Base-by-base conservation (phyloP, 345 rosid species). In the Combretum micranthum region DNA sequence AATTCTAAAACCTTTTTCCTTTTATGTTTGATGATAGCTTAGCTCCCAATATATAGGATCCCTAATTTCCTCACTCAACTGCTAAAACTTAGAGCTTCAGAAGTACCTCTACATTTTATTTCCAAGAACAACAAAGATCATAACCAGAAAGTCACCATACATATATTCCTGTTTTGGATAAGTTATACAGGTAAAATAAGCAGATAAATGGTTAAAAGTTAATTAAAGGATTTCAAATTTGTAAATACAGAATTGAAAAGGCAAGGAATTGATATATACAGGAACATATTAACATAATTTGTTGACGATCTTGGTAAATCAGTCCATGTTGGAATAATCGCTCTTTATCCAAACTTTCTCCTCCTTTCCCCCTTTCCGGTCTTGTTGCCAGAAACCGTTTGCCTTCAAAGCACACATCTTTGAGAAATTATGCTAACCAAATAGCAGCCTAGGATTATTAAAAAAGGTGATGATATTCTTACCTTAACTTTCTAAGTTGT, bases 401-500 rank as follows among this genome's bases (percentile, higher is more conserved):
- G 70, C 68, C 72, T 60, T 44, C 52, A 53, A 55, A 66, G 44
- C 8, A 25, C 19, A 20, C 25, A 44, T 39, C 42, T 23, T 23
- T 6, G 50, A 3, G 17, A 46, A 45, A 47, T 42, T 19, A 1
- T 12, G 9, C 26, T 9, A 16, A 37, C 17, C 17, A 22, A 23
- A 44, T 14, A 15, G 19, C 18, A 22, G 37, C 55, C 20, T 32
- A 15, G 39, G 42, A 13, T 25, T 3, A 47, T 42, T 46, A 17
- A 53, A 42, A 18, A 22, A 12, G 25, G 14, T 20, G 25, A 22
- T 2, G 3, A 10, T n/a, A 20, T 20, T 37, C 47, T 18, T 53
- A 65, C 69, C 63, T 65, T 55, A 69, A 73, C 47, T 59, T 66
- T 25, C 72, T 44, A 32, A 72, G 74, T 19, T 72, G 71, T 50